phyloP scores from a whole-genome alignment of 306 rosid species.

The Cicer arietinum region DNA sequence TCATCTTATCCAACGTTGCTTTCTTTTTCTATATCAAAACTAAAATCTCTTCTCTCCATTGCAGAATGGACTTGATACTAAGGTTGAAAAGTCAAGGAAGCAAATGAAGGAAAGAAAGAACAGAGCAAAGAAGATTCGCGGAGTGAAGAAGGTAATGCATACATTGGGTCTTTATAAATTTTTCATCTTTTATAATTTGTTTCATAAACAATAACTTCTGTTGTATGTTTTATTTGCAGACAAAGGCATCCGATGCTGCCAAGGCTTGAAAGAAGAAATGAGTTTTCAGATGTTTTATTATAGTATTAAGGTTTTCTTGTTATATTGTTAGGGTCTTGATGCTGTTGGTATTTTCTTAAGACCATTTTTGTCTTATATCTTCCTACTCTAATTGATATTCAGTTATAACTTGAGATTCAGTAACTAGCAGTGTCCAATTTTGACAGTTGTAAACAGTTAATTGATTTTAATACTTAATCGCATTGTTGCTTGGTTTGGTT shows the following conservation, averaged over 20 bases:
- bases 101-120: constrained; percentile 95
- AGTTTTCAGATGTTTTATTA: constrained; percentile 32
- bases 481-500: too few relatives aligned
- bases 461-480: too few relatives aligned
- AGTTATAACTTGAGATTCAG: too few relatives aligned
- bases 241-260: constrained; percentile 89
- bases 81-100: constrained; percentile 83
- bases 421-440: too few relatives aligned
- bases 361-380: constrained; percentile 42
- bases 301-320: constrained; percentile 34
- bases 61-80: constrained; percentile 87
- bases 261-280: constrained; percentile 87
- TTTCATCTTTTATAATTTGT: background rate
- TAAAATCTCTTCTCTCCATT: background rate
- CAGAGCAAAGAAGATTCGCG: constrained; percentile 84
- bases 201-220: constrained; percentile 23
- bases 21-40: background rate
- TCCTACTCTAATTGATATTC: background rate
- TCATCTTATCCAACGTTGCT: background rate
- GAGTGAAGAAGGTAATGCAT: constrained; percentile 76
- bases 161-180: background rate
- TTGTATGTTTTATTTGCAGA: constrained; percentile 51
- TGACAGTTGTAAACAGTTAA: too few relatives aligned
- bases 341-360: constrained; percentile 29
- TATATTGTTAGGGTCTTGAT: constrained; percentile 28